phyloP scores from a whole-genome alignment of 352 stramenopile species.

The Globisporangium spiculum region DNA sequence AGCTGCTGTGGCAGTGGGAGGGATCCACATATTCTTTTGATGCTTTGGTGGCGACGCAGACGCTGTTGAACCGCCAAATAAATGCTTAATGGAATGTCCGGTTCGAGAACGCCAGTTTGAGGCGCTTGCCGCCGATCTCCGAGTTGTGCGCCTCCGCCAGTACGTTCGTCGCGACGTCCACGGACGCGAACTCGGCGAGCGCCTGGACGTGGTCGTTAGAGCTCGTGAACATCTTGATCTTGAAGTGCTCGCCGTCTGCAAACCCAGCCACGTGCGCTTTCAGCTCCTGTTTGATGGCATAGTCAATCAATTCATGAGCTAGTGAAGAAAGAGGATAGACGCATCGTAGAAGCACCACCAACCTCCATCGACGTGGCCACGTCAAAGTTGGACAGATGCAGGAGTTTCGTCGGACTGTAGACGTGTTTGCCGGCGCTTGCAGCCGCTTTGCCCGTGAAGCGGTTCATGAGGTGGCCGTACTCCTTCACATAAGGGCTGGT shows the following conservation, averaged over 20 bases:
- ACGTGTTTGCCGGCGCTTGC: conserved; percentile 55
- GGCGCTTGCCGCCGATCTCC: conserved; percentile 26
- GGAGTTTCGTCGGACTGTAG: conserved; percentile 62
- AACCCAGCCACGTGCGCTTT: conserved; percentile 35
- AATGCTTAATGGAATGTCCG: conserved; percentile 31
- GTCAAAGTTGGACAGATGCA: conserved; percentile 65
- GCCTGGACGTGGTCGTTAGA: conserved; percentile 47
- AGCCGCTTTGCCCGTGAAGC: conserved; percentile 60
- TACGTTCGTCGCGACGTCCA: conserved; percentile 51
- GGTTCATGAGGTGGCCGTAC: conserved; percentile 47
- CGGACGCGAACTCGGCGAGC: conserved; percentile 47
- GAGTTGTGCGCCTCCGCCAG: conserved; percentile 53
- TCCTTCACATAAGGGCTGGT: conserved; percentile 31
- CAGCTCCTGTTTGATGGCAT: conserved; percentile 25
- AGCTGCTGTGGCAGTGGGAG: not conserved
- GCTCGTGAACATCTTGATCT: conserved; percentile 46
- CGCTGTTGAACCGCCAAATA: too few relatives aligned
- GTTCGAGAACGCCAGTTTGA: conserved; percentile 64
- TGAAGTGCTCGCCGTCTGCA: conserved; percentile 37
- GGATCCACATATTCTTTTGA: too few relatives aligned
- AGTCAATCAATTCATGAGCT: not conserved
- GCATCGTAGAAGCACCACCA: not conserved
- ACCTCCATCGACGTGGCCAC: conserved; percentile 32
- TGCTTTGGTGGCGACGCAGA: too few relatives aligned
- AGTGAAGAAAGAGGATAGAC: not conserved